Evolutionary conservation across 2,329 filamentous ascomycete genomes (phyloP).

Genomic region (Rhytidhysteron rufulum): DNA sequence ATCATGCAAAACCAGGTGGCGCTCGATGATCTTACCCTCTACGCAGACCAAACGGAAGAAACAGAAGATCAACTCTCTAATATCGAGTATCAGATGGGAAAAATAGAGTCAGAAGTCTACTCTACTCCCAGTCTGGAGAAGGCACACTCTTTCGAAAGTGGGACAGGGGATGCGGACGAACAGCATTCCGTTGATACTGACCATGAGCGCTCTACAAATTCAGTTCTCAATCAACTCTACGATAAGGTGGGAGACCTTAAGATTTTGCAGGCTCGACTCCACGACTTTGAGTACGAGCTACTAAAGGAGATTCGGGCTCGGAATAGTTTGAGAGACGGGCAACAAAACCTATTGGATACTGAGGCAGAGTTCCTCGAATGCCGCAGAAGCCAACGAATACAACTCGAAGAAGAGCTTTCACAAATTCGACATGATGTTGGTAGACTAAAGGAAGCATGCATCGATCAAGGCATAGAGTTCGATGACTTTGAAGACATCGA

Average conservation of each 20-base stretch:
- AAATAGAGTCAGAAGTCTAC: neutral
- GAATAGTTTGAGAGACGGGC: conserved; percentile 4
- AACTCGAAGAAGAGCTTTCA: conserved; percentile 7
- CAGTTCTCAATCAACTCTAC: conserved; percentile 7
- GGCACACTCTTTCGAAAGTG: neutral
- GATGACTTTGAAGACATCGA: conserved; percentile 4
- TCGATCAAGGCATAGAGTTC: conserved; percentile 5
- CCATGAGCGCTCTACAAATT: neutral
- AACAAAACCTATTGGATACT: neutral
- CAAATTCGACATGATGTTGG: conserved; percentile 5
- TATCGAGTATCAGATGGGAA: neutral
- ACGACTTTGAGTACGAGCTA: conserved; percentile 10
- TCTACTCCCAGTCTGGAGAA: neutral
- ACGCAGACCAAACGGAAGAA: neutral
- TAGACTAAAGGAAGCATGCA: conserved; percentile 6
- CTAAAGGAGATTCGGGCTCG: conserved; percentile 7
- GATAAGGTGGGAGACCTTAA: conserved; percentile 9
- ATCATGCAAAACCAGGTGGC: neutral
- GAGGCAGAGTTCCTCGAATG: conserved; percentile 9
- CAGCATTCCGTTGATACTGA: neutral
- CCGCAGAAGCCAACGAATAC: neutral
- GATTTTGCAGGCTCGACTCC: conserved; percentile 7
- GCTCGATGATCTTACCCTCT: neutral
- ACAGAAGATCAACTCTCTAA: neutral
- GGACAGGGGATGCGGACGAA: neutral